Evolutionary conservation across 768 basidiomycete genomes (phyloP).

Genomic region (Lactarius trivialis): DNA sequence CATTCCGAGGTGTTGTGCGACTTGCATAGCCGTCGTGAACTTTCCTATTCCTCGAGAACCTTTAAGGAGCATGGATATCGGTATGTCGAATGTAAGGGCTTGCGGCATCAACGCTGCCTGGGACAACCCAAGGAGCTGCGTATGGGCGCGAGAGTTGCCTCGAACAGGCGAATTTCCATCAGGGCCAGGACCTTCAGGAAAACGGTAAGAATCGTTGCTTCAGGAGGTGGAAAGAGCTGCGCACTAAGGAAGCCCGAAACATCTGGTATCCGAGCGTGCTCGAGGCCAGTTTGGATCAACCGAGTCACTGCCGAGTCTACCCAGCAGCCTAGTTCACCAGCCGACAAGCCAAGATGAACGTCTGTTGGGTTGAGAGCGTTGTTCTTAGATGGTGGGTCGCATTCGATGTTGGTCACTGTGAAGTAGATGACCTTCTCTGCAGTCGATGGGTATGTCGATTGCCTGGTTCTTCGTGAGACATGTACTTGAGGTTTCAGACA

Average conservation of each 20-base stretch:
- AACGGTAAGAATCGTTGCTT: background rate
- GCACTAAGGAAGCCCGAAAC: conserved; percentile 47
- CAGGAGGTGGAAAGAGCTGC: conserved; percentile 22
- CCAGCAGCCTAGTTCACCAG: conserved; percentile 80
- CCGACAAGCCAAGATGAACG: conserved; percentile 46
- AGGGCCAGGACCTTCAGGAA: background rate
- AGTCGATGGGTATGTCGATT: conserved; percentile 3
- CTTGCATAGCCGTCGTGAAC: conserved; percentile 50
- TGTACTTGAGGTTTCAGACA: background rate
- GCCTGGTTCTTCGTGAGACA: conserved; percentile 1
- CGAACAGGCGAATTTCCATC: background rate
- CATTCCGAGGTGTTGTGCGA: conserved; percentile 60
- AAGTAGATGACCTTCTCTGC: conserved; percentile 62
- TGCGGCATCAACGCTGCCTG: conserved; percentile 52
- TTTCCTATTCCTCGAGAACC: conserved; percentile 83
- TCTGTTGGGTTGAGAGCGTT: conserved; percentile 33
- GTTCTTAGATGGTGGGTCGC: conserved; percentile 43
- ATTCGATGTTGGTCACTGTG: conserved; percentile 68
- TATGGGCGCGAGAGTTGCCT: conserved; percentile 33
- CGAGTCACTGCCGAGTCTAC: conserved; percentile 68
- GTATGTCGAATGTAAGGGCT: conserved; percentile 54
- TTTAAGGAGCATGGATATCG: conserved; percentile 67
- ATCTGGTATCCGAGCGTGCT: conserved; percentile 56
- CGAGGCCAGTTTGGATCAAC: conserved; percentile 73
- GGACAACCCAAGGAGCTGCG: conserved; percentile 49